Percentiles rank a stretch among this genome's conserved stretches.
These are phyloP conservation scores for Nitzschia palea DNA, from an alignment of 108 stramenopile species.

Conservation along the genomic window DNA sequence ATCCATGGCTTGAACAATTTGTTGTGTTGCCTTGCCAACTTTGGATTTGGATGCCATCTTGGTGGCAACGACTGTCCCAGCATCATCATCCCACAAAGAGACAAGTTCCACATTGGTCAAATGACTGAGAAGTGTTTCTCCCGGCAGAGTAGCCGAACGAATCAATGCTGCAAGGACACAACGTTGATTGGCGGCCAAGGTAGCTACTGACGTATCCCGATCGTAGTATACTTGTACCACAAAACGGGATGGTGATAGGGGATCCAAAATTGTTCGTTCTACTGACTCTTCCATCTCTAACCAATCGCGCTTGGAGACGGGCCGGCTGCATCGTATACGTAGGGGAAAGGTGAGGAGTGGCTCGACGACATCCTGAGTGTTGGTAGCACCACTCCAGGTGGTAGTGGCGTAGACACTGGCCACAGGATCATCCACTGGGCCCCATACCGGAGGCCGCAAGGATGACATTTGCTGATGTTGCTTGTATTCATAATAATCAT, in stretches of 20 bases:
- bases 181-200: slow-evolving; percentile 66
- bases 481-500: neutral
- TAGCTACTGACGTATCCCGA: slow-evolving; percentile 52
- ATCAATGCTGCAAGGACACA: slow-evolving; percentile 79
- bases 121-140: slow-evolving; percentile 67
- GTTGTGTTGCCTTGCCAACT: slow-evolving; percentile 53
- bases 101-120: slow-evolving; percentile 56
- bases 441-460: slow-evolving; percentile 66
- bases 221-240: slow-evolving; percentile 59
- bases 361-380: slow-evolving; percentile 3
- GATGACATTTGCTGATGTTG: neutral
- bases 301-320: slow-evolving; percentile 46
- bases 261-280: slow-evolving; percentile 68
- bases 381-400: slow-evolving; percentile 55
- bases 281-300: slow-evolving; percentile 74
- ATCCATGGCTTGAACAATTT: slow-evolving; percentile 78
- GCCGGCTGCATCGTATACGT: slow-evolving; percentile 59
- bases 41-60: slow-evolving; percentile 40
- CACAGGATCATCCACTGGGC: slow-evolving; percentile 72
- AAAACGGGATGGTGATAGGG: slow-evolving; percentile 53
- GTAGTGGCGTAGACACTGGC: slow-evolving; percentile 52
- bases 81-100: slow-evolving; percentile 44
- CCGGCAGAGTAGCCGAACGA: slow-evolving; percentile 62
- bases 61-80: slow-evolving; percentile 34
- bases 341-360: slow-evolving; percentile 68